Percentiles rank a stretch among this genome's conserved stretches.
Evolutionary conservation across 108 stramenopile species (phyloP).

Genomic region (Stephanodiscus triporus): DNA sequence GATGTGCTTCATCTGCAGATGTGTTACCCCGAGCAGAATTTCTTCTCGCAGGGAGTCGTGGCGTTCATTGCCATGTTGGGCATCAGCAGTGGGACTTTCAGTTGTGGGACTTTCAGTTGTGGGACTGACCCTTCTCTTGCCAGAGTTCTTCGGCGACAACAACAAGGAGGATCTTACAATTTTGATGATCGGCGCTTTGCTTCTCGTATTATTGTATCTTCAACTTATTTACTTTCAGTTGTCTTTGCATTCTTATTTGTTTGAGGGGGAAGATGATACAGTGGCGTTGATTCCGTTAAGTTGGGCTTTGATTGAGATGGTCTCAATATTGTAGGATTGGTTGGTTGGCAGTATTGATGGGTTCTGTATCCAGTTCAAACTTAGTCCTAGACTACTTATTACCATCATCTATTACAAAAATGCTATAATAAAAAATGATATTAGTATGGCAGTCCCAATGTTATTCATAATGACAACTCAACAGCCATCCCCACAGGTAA

Average conservation of each 20-base stretch:
- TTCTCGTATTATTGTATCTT: constrained; percentile 90
- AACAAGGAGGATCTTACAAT: constrained; percentile 60
- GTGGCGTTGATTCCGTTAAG: constrained; percentile 65
- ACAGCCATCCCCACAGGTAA: no score
- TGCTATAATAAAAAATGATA: no score
- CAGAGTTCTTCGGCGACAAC: constrained; percentile 71
- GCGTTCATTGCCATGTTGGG: constrained; percentile 83
- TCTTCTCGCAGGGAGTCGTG: constrained; percentile 73
- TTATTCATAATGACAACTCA: no score
- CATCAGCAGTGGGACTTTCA: no score
- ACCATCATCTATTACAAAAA: no score
- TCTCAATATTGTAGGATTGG: constrained; percentile 83
- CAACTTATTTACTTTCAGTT: constrained; percentile 94
- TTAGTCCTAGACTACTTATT: no score
- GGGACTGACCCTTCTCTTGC: constrained; percentile 87
- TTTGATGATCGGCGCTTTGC: constrained; percentile 81
- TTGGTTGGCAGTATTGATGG: constrained; percentile 89
- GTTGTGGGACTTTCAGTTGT: no score
- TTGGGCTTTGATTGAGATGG: constrained; percentile 75
- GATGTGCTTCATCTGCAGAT: constrained; percentile 95
- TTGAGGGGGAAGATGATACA: constrained; percentile 63
- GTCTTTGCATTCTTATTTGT: constrained; percentile 84
- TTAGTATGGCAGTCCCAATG: no score
- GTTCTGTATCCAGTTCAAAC: constrained; percentile 72
- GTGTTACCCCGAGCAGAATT: constrained; percentile 85